Evolutionary conservation across 805 yeast genomes (phyloP), one percentile per base, ranked within the genome.

Genomic region (Suhomyces canberraensis): DNA sequence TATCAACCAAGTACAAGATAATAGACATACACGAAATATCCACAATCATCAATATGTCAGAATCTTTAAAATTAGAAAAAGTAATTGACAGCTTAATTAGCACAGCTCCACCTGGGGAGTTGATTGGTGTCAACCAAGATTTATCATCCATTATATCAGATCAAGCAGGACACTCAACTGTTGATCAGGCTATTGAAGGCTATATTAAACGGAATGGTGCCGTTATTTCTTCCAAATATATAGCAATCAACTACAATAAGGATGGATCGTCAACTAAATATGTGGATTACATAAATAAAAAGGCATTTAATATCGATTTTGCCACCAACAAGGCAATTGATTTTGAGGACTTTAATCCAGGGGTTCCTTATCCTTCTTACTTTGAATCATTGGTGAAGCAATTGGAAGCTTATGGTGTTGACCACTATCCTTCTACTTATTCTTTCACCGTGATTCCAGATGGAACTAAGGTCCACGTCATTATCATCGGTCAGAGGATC

Each of bases 401-500:
- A 18, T 63, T 82, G 30, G 60, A 61, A 35, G 47, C 42, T 16
- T 90, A 90, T 54, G 77, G 82, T 1, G 54, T 61, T 3, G 79
- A 76, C 36, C 87, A 84, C 50, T 91, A 73, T 54, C 87, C 91
- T 2, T 76, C 81, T 4, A 53, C 56, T 9, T 72, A 57, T 51
- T 71, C 70, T n/a, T 68, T 60, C 17, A 54, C 71, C 8, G 62
- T 75, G 3, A 57, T 73, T 25, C 76, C 76, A 1, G 40, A 36
- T 1, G 60, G 48, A 9, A 42, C 45, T 4, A 54, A 42, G 3
- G 68, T 79, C 18, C 46, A 68, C 5, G 50, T 89, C 5, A 69
- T 84, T 5, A 70, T 89, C 17, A 72, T 83, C 31, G 95, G 91
- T 36, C 81, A 79, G 47, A 80, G 78, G 58, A 68, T 78, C 47